These are phyloP conservation scores for Myriosclerotinia duriaeana DNA, from an alignment of 2,329 filamentous ascomycete genomes.

Conservation along the genomic window DNA sequence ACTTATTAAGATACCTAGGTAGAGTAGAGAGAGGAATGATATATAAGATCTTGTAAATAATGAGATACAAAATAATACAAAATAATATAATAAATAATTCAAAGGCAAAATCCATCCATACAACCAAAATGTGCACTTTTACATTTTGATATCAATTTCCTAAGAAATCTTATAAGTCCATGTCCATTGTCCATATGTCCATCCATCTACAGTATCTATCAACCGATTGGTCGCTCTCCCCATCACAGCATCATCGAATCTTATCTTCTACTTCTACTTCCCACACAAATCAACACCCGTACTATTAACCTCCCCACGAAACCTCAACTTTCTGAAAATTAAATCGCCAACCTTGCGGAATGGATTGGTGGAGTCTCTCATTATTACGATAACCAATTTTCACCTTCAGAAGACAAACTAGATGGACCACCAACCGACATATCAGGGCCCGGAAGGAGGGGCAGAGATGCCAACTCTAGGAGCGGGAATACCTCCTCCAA, in stretches of 20 bases:
- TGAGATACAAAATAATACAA: neutral
- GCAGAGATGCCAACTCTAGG: slow-evolving; percentile 29
- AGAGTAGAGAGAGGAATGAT: neutral
- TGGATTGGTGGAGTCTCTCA: slow-evolving; percentile 32
- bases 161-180: no score
- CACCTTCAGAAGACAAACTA: slow-evolving; percentile 37
- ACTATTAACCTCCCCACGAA: slow-evolving; percentile 16
- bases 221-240: slow-evolving; percentile 10
- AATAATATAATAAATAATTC: neutral
- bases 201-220: slow-evolving; percentile 4
- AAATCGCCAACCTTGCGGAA: slow-evolving; percentile 27
- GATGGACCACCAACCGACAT: slow-evolving; percentile 56
- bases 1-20: no score
- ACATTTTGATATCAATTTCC: neutral
- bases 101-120: no score
- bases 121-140: no score
- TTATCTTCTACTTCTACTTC: slow-evolving; percentile 3
- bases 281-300: neutral
- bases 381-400: slow-evolving; percentile 29
- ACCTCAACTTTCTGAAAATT: slow-evolving; percentile 6
- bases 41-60: neutral
- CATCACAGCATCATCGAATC: slow-evolving; percentile 6
- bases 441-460: slow-evolving; percentile 40
- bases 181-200: no score
- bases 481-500: slow-evolving; percentile 36